phyloP scores from a whole-genome alignment of 2,329 filamentous ascomycete genomes.

The Pestalotiopsis sp. region DNA sequence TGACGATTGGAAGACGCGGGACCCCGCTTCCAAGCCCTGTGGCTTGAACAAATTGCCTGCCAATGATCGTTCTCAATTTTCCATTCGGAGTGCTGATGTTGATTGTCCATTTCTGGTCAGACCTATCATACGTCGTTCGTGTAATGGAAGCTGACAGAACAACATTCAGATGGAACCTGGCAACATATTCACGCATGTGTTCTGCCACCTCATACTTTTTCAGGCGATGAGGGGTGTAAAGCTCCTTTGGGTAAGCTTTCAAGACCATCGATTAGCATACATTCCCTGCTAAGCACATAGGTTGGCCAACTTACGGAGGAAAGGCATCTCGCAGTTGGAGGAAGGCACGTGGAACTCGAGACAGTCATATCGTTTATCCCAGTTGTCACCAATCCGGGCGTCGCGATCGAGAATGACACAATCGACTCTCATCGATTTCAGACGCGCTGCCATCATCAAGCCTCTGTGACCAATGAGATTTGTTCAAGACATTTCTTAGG shows the following conservation, averaged over 20 bases:
- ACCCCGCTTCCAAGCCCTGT: conserved; percentile 25
- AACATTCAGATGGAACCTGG: conserved; percentile 32
- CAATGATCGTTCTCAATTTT: not conserved
- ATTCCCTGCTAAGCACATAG: not conserved
- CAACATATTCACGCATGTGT: conserved; percentile 27
- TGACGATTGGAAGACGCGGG: conserved; percentile 24
- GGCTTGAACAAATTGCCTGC: conserved; percentile 28
- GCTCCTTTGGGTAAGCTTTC: conserved; percentile 1
- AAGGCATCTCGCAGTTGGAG: conserved; percentile 36
- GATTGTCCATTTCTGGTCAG: conserved; percentile 22
- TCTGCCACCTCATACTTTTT: conserved; percentile 25
- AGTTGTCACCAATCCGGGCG: conserved; percentile 37
- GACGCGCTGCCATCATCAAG: conserved; percentile 33
- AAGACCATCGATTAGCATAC: not conserved
- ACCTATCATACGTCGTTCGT: conserved; percentile 24
- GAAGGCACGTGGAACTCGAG: conserved; percentile 41
- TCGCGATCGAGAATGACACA: conserved; percentile 38
- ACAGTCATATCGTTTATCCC: conserved; percentile 39
- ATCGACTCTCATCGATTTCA: conserved; percentile 38
- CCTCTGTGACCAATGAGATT: conserved; percentile 20
- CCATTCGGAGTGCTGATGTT: not conserved
- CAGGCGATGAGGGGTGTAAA: conserved; percentile 20
- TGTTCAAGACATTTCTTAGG: not conserved
- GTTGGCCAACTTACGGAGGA: conserved; percentile 24
- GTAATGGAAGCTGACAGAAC: conserved; percentile 29